Evolutionary conservation across 805 yeast genomes (phyloP), one percentile per base, ranked within the genome.

Genomic region (Zygosaccharomyces siamensis): DNA sequence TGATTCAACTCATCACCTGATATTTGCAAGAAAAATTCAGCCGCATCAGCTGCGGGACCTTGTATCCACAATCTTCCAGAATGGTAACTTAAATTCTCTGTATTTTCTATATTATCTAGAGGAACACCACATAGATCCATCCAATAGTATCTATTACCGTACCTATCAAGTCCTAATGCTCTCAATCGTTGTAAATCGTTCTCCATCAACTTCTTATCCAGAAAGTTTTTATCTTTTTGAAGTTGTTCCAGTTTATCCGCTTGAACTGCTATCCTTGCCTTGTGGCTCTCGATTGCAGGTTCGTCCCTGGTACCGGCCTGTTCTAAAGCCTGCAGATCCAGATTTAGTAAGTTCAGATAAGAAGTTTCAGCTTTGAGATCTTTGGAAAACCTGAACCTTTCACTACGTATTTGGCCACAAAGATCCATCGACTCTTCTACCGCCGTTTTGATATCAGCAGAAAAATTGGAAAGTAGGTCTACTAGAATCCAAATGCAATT

Each of bases 121-220:
- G 89, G 88, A 42, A 89, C 72, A 0, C 98, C 99, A 60, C 85
- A 84, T 53, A 76, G 75, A 60, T 92, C 98, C 62, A 89, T 81
- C 96, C 96, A 93, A 95, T 96, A 93, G 64, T 92, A 93, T 55
- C 90, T 74, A 69, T 93, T 93, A 64, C 74, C 89, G 50, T 79
- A 78, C 44, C 96, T 72, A 66, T 93, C 99, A 50, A 81, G 76
- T 2, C 99, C 99, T 24, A 93, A 70, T 27, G 80, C 73, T 47
- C 78, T 78, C 42, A 89, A 75, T 49, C 98, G 70, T 62, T 89
- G 96, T 51, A 84, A 75, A 59, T 90, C 96, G 43, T 80, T 69
- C 56, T 83, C 89, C 40, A 76, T 75, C 21, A 93, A 70, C 49
- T 79, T 73, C 51, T 72, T 75, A 57, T 87, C 96, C 14, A 81